phyloP scores from a whole-genome alignment of 2,329 filamentous ascomycete species.

The Colletotrichum costaricense region DNA sequence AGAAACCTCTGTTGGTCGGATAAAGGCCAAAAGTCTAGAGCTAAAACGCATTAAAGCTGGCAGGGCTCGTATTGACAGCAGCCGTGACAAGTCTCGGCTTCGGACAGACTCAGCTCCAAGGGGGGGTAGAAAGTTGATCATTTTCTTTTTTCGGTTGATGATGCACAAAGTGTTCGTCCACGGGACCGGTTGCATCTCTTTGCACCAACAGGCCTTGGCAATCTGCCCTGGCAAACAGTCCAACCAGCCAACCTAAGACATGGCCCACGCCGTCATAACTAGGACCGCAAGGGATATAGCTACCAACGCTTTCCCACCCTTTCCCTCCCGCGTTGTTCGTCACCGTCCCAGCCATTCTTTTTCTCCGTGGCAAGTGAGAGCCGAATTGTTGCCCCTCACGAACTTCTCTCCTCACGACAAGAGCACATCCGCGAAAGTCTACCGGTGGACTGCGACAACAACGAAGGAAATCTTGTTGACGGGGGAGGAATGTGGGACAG shows the following conservation, averaged over 20 bases:
- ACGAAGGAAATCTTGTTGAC: not conserved
- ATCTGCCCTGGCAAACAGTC: constrained; percentile 3
- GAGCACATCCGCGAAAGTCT: not conserved
- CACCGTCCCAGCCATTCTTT: not conserved
- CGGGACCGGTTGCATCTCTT: not conserved
- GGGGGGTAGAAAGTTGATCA: not conserved
- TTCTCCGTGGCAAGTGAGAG: not conserved
- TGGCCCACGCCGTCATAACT: not conserved
- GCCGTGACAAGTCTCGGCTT: not conserved
- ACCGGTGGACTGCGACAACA: not conserved
- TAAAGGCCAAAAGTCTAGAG: not conserved
- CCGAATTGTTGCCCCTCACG: not conserved
- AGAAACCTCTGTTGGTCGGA: not conserved
- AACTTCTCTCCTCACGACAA: too few relatives aligned
- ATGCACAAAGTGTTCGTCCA: not conserved
- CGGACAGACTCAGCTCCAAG: not conserved
- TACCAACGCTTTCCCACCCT: not conserved
- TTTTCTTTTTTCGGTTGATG: constrained; percentile 2
- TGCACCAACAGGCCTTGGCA: not conserved
- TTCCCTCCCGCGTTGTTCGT: not conserved
- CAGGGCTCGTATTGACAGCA: not conserved
- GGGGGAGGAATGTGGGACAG: not conserved
- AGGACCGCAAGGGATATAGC: not conserved
- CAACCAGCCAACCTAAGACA: constrained; percentile 3
- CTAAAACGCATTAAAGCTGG: not conserved